Base-by-base conservation (phyloP, 768 basidiomycete species). In the Cyclocybe aegerita region DNA sequence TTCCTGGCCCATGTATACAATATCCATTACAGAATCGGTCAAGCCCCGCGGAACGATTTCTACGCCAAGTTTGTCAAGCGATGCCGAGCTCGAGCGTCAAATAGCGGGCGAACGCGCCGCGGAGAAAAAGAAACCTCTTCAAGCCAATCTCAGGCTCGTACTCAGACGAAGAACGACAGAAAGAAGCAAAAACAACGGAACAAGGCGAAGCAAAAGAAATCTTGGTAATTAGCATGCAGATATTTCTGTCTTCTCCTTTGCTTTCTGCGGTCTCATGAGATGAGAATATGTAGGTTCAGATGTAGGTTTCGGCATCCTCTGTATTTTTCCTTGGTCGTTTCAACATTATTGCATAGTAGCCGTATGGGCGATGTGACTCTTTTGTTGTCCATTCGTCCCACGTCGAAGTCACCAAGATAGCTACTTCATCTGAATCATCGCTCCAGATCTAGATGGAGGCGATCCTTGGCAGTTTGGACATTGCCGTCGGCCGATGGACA, bases 141-240 rank as follows among this genome's bases (percentile, higher is more conserved):
- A 4, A 23, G 23, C 23, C 23, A 23, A 23, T 4, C 23, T 2
- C 23, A 23, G 23, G 23, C 23, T 23, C 23, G 23, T 23, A 23
- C 23, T 2, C 23, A 23, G 23, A 23, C 23, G 4, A 23, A 4
- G 38, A 51, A 45, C 34, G 14, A 45, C 10, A 45, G 44, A 39
- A 51, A 51, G 43, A 51, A 46, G 30, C 50, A 51, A 15, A 51
- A 10, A 2, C 43, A 40, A 10, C 23, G 44, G 9, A 46, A 51
- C 15, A 51, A 46, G 12, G 43, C 50, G 12, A 45, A 45, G 31
- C n/a, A 51, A 11, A 51, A 51, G 33, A 46, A 46, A 16, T 46
- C 50, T 39, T 51, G 50, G 44, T 51, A 17, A 49, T 23, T 23
- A 23, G 2, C 6, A 12, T 30, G 15, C 36, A 3, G 10, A 37